A percentile compares a stretch with the other conserved stretches of the same genome.
Conservation (phyloP, 2,329 filamentous ascomycete species). For the Trichoderma aggressivum region DNA sequence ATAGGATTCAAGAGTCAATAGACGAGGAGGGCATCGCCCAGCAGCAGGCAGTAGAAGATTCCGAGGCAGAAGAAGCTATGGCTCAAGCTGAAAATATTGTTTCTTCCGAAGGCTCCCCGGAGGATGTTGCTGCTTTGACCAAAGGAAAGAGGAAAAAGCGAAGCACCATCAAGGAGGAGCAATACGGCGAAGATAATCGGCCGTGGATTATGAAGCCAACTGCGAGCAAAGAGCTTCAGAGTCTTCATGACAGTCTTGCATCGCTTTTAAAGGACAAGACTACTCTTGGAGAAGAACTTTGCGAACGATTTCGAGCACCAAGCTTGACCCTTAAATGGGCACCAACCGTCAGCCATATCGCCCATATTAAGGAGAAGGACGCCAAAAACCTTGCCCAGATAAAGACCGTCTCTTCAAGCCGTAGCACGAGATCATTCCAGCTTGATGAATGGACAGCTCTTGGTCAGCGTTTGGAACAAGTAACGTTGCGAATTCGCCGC, state of each 20-base stretch:
- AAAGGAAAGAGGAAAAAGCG: conserved; percentile 48
- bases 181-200: conserved; percentile 58
- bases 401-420: conserved; percentile 67
- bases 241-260: conserved; percentile 66
- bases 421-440: conserved; percentile 81
- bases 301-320: conserved; percentile 56
- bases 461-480: conserved; percentile 74
- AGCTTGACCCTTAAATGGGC: conserved; percentile 81
- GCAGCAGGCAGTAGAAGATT: conserved; percentile 73
- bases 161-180: conserved; percentile 52
- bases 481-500: conserved; percentile 70
- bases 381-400: conserved; percentile 38
- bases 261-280: conserved; percentile 58
- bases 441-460: conserved; percentile 79
- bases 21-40: conserved; percentile 88
- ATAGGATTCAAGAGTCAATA: conserved; percentile 71
- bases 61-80: conserved; percentile 66
- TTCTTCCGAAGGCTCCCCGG: conserved; percentile 60
- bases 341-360: conserved; percentile 82
- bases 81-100: conserved; percentile 71
- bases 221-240: conserved; percentile 64
- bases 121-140: conserved; percentile 53
- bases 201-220: conserved; percentile 63
- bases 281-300: conserved; percentile 58
- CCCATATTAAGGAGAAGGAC: conserved; percentile 83